phyloP scores from a whole-genome alignment of 2,329 filamentous ascomycete species.

The Hortaea werneckii region DNA sequence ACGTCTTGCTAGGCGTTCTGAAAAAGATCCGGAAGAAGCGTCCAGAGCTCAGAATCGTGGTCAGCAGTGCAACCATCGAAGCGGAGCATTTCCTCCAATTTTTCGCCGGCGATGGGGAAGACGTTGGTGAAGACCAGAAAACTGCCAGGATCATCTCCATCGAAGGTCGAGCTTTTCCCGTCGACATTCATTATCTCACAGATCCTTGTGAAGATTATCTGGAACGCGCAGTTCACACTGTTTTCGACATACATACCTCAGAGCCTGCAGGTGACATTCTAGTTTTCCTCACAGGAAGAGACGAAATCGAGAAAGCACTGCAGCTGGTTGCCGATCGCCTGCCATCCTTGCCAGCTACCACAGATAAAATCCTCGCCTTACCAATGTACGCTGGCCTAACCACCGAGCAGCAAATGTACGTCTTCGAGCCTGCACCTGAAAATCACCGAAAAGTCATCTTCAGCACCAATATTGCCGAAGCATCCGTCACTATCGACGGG shows the following conservation, averaged over 20 bases:
- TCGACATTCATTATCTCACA: constrained; percentile 75
- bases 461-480: constrained; percentile 95
- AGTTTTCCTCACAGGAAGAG: constrained; percentile 82
- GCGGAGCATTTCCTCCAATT: constrained; percentile 77
- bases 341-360: constrained; percentile 49
- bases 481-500: constrained; percentile 91
- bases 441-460: constrained; percentile 85
- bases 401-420: constrained; percentile 86
- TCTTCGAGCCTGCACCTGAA: constrained; percentile 75
- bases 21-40: constrained; percentile 81
- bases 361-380: constrained; percentile 55
- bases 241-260: constrained; percentile 76
- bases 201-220: constrained; percentile 76
- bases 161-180: constrained; percentile 79
- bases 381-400: constrained; percentile 84
- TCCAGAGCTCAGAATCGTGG: constrained; percentile 72
- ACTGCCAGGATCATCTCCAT: constrained; percentile 65
- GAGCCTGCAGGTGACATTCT: constrained; percentile 80
- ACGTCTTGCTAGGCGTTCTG: constrained; percentile 77
- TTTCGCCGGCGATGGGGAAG: constrained; percentile 47
- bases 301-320: constrained; percentile 81
- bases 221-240: constrained; percentile 68
- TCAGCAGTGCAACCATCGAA: constrained; percentile 89
- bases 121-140: constrained; percentile 24
- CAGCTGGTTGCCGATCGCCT: constrained; percentile 67